Evolutionary conservation across 331 rosid species (phyloP).

Genomic region (Cydonia oblonga): DNA sequence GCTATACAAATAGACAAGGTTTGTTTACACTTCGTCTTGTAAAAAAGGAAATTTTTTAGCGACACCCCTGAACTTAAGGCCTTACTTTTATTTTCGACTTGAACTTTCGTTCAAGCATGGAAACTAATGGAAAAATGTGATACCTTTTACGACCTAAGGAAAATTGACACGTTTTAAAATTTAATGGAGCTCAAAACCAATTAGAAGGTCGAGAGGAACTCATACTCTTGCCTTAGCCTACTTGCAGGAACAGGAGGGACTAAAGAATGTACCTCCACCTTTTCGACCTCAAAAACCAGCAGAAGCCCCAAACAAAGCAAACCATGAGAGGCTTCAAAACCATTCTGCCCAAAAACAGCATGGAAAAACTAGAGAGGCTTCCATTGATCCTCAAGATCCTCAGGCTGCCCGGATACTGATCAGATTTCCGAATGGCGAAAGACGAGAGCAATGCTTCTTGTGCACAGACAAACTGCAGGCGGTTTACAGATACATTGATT

Average conservation of each 20-base stretch:
- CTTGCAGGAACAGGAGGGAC: conserved; percentile 46
- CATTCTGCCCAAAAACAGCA: conserved; percentile 12
- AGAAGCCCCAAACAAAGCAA: conserved; percentile 23
- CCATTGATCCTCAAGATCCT: conserved; percentile 12
- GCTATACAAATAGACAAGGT: conserved; percentile 65
- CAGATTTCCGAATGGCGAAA: conserved; percentile 88
- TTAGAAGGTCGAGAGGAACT: background rate
- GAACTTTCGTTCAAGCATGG: background rate
- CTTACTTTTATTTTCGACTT: background rate
- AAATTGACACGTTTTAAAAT: background rate
- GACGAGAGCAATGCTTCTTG: conserved; percentile 54
- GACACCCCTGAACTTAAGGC: background rate
- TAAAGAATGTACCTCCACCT: conserved; percentile 20
- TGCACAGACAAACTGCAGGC: conserved; percentile 56
- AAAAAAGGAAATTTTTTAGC: background rate
- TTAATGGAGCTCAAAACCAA: background rate
- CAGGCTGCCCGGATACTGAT: conserved; percentile 56
- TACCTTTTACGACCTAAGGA: background rate
- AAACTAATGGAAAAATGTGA: background rate
- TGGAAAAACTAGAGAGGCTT: conserved; percentile 21
- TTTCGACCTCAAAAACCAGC: conserved; percentile 26
- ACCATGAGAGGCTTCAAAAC: conserved; percentile 28
- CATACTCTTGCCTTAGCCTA: conserved; percentile 5
- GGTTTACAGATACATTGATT: conserved; percentile 55
- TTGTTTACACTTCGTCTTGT: background rate